These are phyloP conservation scores for Sporisorium sorghi DNA, from an alignment of 1,284 basidiomycete species.

Conservation along the genomic window DNA sequence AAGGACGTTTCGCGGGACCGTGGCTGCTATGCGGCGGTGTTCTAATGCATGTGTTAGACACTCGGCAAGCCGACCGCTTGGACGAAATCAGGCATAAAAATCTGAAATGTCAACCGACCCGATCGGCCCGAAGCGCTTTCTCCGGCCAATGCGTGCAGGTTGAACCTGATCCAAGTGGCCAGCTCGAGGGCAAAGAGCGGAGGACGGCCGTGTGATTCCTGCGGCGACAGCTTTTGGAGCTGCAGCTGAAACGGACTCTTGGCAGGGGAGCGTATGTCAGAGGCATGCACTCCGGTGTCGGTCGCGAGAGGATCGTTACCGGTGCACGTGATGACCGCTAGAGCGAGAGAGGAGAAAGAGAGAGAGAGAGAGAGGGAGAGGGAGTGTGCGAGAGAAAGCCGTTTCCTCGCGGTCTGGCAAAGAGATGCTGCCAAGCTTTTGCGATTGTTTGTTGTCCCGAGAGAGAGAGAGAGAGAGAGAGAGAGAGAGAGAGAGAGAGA, in stretches of 20 bases:
- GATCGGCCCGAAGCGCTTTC: neutral
- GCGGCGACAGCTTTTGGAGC: too few species aligned
- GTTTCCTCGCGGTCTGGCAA: neutral
- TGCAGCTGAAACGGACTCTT: too few species aligned
- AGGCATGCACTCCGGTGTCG: neutral
- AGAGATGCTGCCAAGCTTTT: neutral
- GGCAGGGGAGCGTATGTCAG: too few species aligned
- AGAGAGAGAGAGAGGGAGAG: too few species aligned
- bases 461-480: too few species aligned
- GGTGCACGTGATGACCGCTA: neutral
- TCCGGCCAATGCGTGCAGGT: neutral
- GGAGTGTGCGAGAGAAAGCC: too few species aligned
- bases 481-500: too few species aligned
- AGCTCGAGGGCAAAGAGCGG: neutral
- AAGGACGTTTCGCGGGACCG: neutral
- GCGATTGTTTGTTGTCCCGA: neutral
- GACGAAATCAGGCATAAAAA: neutral
- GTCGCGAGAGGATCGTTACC: neutral
- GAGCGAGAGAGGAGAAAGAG: too few species aligned
- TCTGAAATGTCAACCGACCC: neutral
- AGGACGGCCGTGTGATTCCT: too few species aligned
- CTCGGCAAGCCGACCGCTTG: neutral
- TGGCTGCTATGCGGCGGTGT: too few species aligned
- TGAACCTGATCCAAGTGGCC: neutral
- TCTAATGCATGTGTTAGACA: conserved; percentile 2